Conservation (phyloP, 1,139 yeast species). For the Ogataea hybrid region DNA sequence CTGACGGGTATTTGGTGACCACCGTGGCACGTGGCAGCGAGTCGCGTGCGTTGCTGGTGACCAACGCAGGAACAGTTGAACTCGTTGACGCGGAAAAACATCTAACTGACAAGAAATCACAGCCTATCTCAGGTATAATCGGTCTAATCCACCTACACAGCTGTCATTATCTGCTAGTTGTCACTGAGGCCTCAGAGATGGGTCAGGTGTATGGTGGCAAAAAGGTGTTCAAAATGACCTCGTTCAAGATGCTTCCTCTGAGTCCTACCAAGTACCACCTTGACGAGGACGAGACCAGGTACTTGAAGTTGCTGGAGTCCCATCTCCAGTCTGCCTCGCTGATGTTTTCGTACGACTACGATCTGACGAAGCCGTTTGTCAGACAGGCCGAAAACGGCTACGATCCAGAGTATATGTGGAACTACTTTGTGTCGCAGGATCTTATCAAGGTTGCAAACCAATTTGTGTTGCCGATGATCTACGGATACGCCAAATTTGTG, state of each 20-base stretch:
- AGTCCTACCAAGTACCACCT: conserved; percentile 33
- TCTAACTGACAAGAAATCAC: conserved; percentile 16
- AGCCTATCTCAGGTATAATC: conserved; percentile 60
- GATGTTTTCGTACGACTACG: conserved; percentile 72
- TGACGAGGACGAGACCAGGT: conserved; percentile 56
- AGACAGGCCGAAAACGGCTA: conserved; percentile 44
- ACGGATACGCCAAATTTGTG: conserved; percentile 70
- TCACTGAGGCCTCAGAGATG: conserved; percentile 56
- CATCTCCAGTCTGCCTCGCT: conserved; percentile 77
- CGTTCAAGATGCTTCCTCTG: conserved; percentile 59
- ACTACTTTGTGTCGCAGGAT: conserved; percentile 60
- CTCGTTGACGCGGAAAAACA: conserved; percentile 26
- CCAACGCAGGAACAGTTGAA: conserved; percentile 24
- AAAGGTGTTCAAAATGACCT: conserved; percentile 54
- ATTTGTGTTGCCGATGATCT: conserved; percentile 76
- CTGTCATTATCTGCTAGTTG: conserved; percentile 51
- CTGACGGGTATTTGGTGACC: conserved; percentile 29
- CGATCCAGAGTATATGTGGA: conserved; percentile 91
- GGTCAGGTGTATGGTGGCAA: conserved; percentile 64
- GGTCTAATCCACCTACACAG: conserved; percentile 65
- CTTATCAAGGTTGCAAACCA: conserved; percentile 44
- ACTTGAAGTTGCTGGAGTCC: conserved; percentile 59
- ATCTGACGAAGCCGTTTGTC: conserved; percentile 69
- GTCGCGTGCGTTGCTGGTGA: conserved; percentile 23
- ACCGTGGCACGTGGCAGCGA: conserved; percentile 13